Conservation (phyloP, 2,329 filamentous ascomycete species). For the Capronia americana region DNA sequence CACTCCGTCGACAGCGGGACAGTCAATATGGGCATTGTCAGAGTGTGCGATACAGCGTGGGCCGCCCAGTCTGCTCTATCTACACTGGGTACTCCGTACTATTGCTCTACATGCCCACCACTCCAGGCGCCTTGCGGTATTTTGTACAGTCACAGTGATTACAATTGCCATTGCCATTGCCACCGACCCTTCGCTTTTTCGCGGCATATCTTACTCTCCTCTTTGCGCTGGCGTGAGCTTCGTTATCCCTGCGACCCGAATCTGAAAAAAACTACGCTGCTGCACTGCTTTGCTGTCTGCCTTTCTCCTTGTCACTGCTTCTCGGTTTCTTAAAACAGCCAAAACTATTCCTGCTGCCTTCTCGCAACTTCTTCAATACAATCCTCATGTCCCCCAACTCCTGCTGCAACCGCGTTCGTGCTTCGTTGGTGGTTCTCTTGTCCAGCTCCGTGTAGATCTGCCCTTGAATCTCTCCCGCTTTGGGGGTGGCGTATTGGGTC, state of each 20-base stretch:
- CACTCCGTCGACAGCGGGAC: background rate
- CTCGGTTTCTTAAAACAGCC: constrained; percentile 77
- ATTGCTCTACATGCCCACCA: background rate
- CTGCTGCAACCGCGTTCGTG: constrained; percentile 77
- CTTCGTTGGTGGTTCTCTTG: constrained; percentile 84
- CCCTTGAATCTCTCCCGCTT: constrained; percentile 79
- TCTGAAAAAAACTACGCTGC: background rate
- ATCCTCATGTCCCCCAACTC: constrained; percentile 90
- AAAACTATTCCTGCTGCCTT: constrained; percentile 84
- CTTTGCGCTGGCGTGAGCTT: background rate
- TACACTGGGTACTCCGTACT: background rate
- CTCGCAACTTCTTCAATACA: constrained; percentile 81
- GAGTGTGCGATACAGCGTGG: background rate
- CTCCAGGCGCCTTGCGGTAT: background rate
- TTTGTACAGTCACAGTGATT: background rate
- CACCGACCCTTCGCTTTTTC: too few relatives aligned
- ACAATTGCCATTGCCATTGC: background rate
- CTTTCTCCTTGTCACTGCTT: constrained; percentile 39
- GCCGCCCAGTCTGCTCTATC: background rate
- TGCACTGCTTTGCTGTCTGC: constrained; percentile 19
- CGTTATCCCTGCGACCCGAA: background rate
- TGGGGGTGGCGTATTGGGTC: constrained; percentile 84
- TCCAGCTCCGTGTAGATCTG: constrained; percentile 93
- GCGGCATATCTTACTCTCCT: background rate
- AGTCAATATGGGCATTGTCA: background rate